These are phyloP conservation scores for Colletotrichum tabaci DNA, from an alignment of 2,329 filamentous ascomycete species.

Conservation along the genomic window DNA sequence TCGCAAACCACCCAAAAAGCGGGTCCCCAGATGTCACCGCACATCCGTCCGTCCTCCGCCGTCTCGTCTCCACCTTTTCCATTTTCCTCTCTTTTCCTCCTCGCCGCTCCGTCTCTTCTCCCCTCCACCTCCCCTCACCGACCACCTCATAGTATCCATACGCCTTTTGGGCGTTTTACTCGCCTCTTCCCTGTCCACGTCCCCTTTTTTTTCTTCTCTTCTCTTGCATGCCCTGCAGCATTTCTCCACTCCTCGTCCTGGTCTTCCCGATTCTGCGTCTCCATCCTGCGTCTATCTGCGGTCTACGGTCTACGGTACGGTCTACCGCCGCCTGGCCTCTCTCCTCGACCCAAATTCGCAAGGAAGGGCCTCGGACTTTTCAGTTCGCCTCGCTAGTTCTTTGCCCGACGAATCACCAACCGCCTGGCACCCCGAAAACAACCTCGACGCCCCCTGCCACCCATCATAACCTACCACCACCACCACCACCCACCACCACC, in stretches of 20 bases:
- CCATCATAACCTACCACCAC: background rate
- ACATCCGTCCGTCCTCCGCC: no score
- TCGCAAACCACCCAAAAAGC: no score
- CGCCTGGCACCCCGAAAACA: background rate
- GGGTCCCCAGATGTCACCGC: no score
- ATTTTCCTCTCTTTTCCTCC: no score
- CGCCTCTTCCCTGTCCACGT: constrained; percentile 13
- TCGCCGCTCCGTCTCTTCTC: background rate
- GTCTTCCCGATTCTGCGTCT: constrained; percentile 13
- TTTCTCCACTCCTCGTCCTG: constrained; percentile 14
- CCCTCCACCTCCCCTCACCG: background rate
- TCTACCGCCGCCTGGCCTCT: no score
- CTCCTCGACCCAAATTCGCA: background rate
- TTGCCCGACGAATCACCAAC: constrained; percentile 30
- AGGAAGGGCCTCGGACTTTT: constrained; percentile 18
- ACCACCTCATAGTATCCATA: no score
- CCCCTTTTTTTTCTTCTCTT: constrained; percentile 3
- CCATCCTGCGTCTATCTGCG: background rate
- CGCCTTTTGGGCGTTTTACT: background rate
- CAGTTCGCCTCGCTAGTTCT: constrained; percentile 21
- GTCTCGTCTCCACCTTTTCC: no score
- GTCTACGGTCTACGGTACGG: no score
- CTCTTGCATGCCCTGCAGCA: constrained; percentile 6
- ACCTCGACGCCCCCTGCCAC: background rate
- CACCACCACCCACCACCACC: constrained; percentile 28